These are phyloP conservation scores for Mycosphaerella sp. DNA, from an alignment of 2,329 filamentous ascomycete genomes.

Conservation along the genomic window DNA sequence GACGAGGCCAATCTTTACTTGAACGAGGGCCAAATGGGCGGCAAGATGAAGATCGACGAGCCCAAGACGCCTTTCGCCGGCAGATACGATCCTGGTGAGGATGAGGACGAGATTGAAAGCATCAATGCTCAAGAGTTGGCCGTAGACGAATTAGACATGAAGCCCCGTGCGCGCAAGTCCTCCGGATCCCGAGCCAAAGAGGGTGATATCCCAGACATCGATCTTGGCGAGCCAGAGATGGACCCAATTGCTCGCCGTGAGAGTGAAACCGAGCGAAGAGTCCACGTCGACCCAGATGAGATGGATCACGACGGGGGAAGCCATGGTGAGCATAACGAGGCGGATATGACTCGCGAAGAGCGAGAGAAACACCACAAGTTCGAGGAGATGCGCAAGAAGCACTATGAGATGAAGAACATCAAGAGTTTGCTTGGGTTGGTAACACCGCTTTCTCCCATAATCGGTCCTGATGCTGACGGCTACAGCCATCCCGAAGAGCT, in stretches of 20 bases:
- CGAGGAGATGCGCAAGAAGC: constrained; percentile 85
- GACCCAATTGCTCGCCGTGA: constrained; percentile 34
- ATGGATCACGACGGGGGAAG: constrained; percentile 42
- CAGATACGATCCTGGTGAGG: constrained; percentile 83
- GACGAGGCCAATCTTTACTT: constrained; percentile 97
- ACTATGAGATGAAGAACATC: constrained; percentile 98
- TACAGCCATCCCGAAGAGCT: constrained; percentile 40
- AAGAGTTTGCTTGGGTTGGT: constrained; percentile 74
- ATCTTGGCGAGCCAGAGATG: constrained; percentile 81
- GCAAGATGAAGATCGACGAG: constrained; percentile 98
- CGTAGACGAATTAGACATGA: constrained; percentile 61
- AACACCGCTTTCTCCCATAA: constrained; percentile 5
- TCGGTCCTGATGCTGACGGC: constrained; percentile 14
- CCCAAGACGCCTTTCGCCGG: constrained; percentile 95
- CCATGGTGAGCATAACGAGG: constrained; percentile 56
- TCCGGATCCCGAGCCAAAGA: constrained; percentile 40
- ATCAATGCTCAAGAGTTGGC: constrained; percentile 65
- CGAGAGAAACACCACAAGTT: constrained; percentile 87
- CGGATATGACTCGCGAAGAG: constrained; percentile 57
- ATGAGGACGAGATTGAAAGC: constrained; percentile 65
- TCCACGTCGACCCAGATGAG: constrained; percentile 62
- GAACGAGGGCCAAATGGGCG: constrained; percentile 88
- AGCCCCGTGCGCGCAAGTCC: constrained; percentile 32
- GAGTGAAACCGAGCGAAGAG: constrained; percentile 61
- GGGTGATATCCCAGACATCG: constrained; percentile 85